Percentiles rank a stretch among this genome's conserved stretches.
These are phyloP conservation scores for Dillenia suffruticosa DNA, from an alignment of 164 flowering plant genomes.

Conservation along the genomic window DNA sequence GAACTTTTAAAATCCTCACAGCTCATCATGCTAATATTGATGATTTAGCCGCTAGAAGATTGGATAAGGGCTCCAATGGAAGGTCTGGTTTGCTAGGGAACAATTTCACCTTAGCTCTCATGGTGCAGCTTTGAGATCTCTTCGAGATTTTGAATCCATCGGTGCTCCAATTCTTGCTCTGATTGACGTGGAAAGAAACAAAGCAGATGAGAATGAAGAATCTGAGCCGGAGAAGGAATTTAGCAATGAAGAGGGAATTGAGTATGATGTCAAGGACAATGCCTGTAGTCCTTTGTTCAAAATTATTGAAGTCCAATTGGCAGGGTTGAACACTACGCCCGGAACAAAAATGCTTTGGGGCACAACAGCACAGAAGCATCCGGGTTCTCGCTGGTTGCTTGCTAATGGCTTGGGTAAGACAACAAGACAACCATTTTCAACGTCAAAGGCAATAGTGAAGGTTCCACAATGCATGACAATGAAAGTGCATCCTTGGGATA, in stretches of 20 bases:
- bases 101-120: constrained; percentile 35
- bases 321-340: constrained; percentile 52
- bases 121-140: constrained; percentile 48
- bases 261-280: constrained; percentile 4
- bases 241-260: background rate
- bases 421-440: constrained; percentile 45
- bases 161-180: constrained; percentile 48
- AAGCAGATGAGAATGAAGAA: constrained; percentile 6
- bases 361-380: constrained; percentile 42
- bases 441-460: constrained; percentile 46
- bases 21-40: constrained; percentile 35
- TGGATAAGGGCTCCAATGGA: constrained; percentile 13
- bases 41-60: constrained; percentile 10
- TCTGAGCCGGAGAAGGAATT: background rate
- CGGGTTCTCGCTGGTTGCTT: constrained; percentile 95
- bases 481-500: constrained; percentile 43
- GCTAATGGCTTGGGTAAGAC: constrained; percentile 85
- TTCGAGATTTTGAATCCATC: constrained; percentile 45
- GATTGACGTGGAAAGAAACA: constrained; percentile 33
- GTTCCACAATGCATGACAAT: constrained; percentile 23
- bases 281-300: constrained; percentile 20
- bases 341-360: constrained; percentile 48
- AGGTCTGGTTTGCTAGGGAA: constrained; percentile 29
- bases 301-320: constrained; percentile 57
- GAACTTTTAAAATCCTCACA: constrained; percentile 20